Percentiles rank a stretch among this genome's conserved stretches.
These are phyloP conservation scores for Pythium plurisporium DNA, from an alignment of 352 stramenopile genomes.

Conservation along the genomic window DNA sequence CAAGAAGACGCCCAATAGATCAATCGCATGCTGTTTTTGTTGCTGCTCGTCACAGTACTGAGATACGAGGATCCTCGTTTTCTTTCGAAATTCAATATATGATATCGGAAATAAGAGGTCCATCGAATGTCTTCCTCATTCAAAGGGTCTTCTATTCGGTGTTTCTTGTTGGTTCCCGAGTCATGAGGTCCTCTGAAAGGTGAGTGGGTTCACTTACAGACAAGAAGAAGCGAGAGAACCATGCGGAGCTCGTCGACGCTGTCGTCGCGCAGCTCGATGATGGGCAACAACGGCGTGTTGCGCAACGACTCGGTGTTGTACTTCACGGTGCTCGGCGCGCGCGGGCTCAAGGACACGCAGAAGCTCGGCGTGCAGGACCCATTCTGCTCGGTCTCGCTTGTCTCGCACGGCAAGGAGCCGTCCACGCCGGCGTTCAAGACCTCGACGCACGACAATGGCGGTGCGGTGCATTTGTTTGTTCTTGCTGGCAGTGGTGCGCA, in stretches of 20 bases:
- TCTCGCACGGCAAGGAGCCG: constrained; percentile 45
- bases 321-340: constrained; percentile 56
- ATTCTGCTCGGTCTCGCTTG: constrained; percentile 59
- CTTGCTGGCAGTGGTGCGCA: neutral
- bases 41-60: neutral
- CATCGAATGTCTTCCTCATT: too few relatives aligned
- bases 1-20: too few relatives aligned
- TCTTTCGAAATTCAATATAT: neutral
- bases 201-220: neutral
- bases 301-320: constrained; percentile 73
- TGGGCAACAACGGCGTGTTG: constrained; percentile 25
- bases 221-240: neutral
- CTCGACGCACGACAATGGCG: constrained; percentile 69
- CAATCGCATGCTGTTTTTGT: too few relatives aligned
- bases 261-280: constrained; percentile 13
- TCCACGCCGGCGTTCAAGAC: constrained; percentile 63
- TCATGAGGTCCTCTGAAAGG: too few relatives aligned
- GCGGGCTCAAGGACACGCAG: constrained; percentile 67
- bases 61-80: neutral
- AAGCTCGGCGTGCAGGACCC: constrained; percentile 70
- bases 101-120: neutral
- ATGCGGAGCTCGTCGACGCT: constrained; percentile 11
- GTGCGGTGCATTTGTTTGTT: constrained; percentile 8
- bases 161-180: neutral
- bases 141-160: neutral